phyloP scores from a whole-genome alignment of 2,329 filamentous ascomycete species.

The Neofusicoccum kwambonambiense region DNA sequence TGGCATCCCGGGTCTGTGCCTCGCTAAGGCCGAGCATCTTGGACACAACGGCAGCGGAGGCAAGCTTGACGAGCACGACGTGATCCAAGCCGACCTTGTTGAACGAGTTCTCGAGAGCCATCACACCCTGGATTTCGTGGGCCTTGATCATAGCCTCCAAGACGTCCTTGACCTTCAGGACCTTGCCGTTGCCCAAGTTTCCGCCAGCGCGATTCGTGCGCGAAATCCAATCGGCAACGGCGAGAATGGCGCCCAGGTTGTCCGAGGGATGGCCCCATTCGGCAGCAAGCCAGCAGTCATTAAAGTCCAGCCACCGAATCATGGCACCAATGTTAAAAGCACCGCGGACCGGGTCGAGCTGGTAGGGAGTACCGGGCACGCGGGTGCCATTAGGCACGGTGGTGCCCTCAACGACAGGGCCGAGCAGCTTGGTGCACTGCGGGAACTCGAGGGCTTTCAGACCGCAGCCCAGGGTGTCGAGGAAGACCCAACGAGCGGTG shows the following conservation, averaged over 20 bases:
- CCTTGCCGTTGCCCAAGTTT: slow-evolving; percentile 67
- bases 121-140: slow-evolving; percentile 96
- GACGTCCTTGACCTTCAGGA: slow-evolving; percentile 84
- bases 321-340: slow-evolving; percentile 99
- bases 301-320: slow-evolving; percentile 99
- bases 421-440: slow-evolving; percentile 92
- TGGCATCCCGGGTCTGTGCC: slow-evolving; percentile 88
- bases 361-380: slow-evolving; percentile 88
- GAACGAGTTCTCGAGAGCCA: slow-evolving; percentile 96
- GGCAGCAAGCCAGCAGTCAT: slow-evolving; percentile 98
- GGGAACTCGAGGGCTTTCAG: slow-evolving; percentile 94
- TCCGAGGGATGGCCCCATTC: slow-evolving; percentile 99
- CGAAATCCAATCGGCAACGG: slow-evolving; percentile 95
- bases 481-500: slow-evolving; percentile 92
- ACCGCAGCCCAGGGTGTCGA: slow-evolving; percentile 95
- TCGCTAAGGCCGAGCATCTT: slow-evolving; percentile 91
- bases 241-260: slow-evolving; percentile 94
- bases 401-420: slow-evolving; percentile 87
- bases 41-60: slow-evolving; percentile 87
- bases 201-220: slow-evolving; percentile 88
- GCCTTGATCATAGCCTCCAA: slow-evolving; percentile 99
- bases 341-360: slow-evolving; percentile 91
- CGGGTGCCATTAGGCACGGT: slow-evolving; percentile 87
- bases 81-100: slow-evolving; percentile 99
- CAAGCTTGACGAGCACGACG: slow-evolving; percentile 97